A percentile compares a stretch with the other conserved stretches of the same genome.
Evolutionary conservation across 2,329 filamentous ascomycete species (phyloP).

Genomic region (Alternaria viburni): DNA sequence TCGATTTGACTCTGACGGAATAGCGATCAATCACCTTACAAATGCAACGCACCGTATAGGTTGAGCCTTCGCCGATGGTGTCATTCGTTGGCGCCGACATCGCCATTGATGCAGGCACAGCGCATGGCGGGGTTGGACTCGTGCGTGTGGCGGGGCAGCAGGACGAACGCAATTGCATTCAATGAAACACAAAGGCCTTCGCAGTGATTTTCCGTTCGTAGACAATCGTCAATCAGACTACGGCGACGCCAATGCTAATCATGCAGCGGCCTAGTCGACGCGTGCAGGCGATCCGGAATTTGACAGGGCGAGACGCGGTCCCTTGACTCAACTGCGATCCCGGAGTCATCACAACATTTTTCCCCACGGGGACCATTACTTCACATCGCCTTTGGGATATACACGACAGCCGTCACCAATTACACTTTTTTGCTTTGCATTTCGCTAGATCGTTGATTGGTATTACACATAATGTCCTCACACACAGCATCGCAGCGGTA

Average conservation of each 20-base stretch:
- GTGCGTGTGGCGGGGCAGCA: conserved; percentile 10
- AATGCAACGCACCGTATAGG: not conserved
- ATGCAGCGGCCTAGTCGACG: not conserved
- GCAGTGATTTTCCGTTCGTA: not conserved
- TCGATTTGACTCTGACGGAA: not conserved
- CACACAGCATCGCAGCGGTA: conserved; percentile 65
- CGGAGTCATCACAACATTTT: conserved; percentile 34
- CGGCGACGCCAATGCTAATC: not conserved
- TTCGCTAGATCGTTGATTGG: conserved; percentile 5
- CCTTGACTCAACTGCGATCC: conserved; percentile 37
- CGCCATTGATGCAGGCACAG: conserved; percentile 14
- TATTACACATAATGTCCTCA: conserved; percentile 46
- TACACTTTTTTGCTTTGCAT: conserved; percentile 5
- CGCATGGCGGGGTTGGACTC: conserved; percentile 7
- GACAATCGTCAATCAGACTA: not conserved
- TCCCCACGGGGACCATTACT: conserved; percentile 29
- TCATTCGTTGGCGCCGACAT: conserved; percentile 10
- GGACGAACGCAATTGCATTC: not conserved
- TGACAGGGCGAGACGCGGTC: conserved; percentile 14
- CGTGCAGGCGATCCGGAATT: conserved; percentile 9
- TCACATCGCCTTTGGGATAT: conserved; percentile 1
- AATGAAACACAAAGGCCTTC: not conserved
- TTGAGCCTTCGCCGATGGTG: not conserved
- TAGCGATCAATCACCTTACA: not conserved
- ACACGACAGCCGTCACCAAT: conserved; percentile 8